Evolutionary conservation across 805 yeast species (phyloP).

Genomic region (Ogataea zsoltii): DNA sequence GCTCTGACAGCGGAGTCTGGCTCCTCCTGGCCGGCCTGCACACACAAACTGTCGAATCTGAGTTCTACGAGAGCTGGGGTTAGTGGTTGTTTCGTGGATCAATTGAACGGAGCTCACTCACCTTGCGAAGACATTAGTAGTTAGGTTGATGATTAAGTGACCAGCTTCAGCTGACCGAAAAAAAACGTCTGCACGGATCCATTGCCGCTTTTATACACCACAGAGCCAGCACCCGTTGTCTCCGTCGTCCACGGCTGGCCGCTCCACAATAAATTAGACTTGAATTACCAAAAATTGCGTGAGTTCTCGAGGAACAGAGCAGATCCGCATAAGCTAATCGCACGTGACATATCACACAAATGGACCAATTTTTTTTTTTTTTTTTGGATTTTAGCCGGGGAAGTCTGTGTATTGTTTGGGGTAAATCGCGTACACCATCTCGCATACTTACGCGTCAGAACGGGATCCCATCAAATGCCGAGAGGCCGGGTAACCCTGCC

Average conservation of each 20-base stretch:
- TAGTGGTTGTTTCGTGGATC: neutral
- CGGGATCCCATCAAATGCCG: too few species aligned
- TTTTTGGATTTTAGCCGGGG: too few species aligned
- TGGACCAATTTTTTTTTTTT: too few species aligned
- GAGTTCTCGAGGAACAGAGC: neutral
- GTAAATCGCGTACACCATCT: too few species aligned
- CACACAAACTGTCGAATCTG: conserved; percentile 86
- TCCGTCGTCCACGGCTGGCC: neutral
- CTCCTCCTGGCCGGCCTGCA: conserved; percentile 92
- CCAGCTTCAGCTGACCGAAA: too few species aligned
- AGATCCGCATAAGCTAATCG: neutral
- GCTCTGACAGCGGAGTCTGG: conserved; percentile 60
- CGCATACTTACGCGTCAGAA: too few species aligned
- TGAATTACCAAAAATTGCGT: neutral
- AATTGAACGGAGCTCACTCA: neutral
- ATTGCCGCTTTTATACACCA: neutral
- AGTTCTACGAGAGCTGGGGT: conserved; percentile 43
- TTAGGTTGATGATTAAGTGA: neutral
- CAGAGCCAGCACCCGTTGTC: conserved; percentile 1
- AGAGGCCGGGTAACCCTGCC: neutral
- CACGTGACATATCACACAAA: conserved; percentile 1
- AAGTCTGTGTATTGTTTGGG: too few species aligned
- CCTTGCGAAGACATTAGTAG: conserved; percentile 3
- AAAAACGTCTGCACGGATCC: neutral
- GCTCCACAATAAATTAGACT: neutral